Base-by-base conservation (phyloP, 1,284 basidiomycete genomes). In the Coniophora puteana region DNA sequence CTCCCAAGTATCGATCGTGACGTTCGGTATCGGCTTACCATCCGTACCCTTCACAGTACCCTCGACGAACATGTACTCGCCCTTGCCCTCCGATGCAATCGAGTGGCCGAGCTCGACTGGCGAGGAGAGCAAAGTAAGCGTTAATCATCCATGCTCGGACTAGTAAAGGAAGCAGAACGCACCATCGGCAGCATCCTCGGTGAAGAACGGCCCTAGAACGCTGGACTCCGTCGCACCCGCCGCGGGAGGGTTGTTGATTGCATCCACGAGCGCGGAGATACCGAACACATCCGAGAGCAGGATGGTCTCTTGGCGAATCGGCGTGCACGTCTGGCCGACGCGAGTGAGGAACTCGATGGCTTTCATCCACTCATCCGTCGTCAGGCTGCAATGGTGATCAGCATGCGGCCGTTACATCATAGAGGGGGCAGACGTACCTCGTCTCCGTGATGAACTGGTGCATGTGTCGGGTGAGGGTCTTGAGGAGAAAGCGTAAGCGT, bases 291-390 rank as follows among this genome's bases (percentile, higher is more conserved):
- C 89, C 1, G 86, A 90, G 11, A 93, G 71, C 3, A 92, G 76
- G 52, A 92, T 89, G 57, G 88, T 88, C 57, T 93, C 90, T 66
- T 90, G 88, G 23, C 88, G 80, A 36, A 85, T 59, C 20, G 79
- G 74, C 0, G 80, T 79, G 62, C 80, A 88, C 46, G 63, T 87
- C 64, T 92, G 72, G 6, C 89, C 89, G 0, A 74, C 77, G 13
- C 69, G 67, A 1, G 87, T 92, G 49, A 93, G 66, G 66, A 91
- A 92, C 46, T 83, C 61, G 52, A 92, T 81, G 0, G 84, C 71
- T 14, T 70, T 62, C 80, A 88, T 84, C 90, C 91, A 93, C 67
- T 93, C 90, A 7, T 91, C 83, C 1, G 82, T 83, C 8, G 87
- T 88, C 36, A 92, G 61, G 43, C 78, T 78, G 31, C 32, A n/a